These are phyloP conservation scores for Stemphylium lycopersici DNA, from an alignment of 2,329 filamentous ascomycete species.

Conservation along the genomic window DNA sequence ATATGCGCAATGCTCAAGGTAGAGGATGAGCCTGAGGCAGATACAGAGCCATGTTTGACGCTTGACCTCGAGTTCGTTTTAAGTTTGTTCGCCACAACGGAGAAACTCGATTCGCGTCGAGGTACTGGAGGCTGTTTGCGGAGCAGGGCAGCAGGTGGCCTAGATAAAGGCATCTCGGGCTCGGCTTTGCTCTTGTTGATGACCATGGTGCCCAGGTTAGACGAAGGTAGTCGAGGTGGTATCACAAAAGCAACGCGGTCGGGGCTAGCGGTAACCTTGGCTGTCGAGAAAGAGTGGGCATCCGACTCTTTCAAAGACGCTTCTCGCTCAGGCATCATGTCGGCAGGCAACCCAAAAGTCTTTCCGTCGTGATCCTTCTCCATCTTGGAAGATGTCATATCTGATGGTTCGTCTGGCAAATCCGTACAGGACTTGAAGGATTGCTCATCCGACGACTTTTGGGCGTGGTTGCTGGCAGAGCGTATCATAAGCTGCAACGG, in stretches of 20 bases:
- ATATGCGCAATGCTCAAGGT: constrained; percentile 23
- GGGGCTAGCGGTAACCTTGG: constrained; percentile 27
- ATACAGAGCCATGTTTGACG: constrained; percentile 27
- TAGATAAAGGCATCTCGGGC: constrained; percentile 22
- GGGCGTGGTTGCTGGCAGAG: constrained; percentile 28
- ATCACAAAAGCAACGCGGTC: constrained; percentile 27
- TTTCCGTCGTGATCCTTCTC: constrained; percentile 12
- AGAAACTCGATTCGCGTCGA: constrained; percentile 27
- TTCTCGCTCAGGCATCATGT: constrained; percentile 16
- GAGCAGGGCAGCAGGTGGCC: constrained; percentile 18
- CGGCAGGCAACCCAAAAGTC: constrained; percentile 21
- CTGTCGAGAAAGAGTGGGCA: constrained; percentile 31
- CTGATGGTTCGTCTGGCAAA: constrained; percentile 16
- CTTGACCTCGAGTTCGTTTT: constrained; percentile 30
- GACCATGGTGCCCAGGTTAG: constrained; percentile 8
- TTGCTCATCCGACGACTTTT: constrained; percentile 40
- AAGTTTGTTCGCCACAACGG: constrained; percentile 20
- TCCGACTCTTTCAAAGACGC: constrained; percentile 26
- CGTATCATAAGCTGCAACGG: neutral
- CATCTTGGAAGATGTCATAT: neutral
- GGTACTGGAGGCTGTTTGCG: constrained; percentile 22
- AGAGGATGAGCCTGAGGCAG: constrained; percentile 32
- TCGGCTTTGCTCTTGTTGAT: constrained; percentile 8
- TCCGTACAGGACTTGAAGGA: constrained; percentile 45
- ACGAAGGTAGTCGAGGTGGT: constrained; percentile 17